Conservation (phyloP, 768 basidiomycete species). For the Mycena latifolia region DNA sequence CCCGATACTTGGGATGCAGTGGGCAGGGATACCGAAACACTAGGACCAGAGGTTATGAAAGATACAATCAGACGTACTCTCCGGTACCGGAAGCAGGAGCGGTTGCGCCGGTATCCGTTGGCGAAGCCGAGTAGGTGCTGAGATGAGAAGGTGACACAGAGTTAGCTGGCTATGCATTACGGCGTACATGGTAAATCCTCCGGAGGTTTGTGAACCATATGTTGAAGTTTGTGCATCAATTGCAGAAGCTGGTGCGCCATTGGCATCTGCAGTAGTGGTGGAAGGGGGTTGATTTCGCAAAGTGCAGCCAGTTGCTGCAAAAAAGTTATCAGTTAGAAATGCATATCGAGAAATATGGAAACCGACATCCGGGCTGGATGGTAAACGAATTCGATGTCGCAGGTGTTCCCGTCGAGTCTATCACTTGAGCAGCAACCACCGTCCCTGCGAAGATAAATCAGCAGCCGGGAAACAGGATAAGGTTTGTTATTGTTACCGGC, state of each 20-base stretch:
- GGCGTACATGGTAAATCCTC: background rate
- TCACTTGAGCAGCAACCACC: constrained; percentile 10
- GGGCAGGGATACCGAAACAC: too few species aligned
- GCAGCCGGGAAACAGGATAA: background rate
- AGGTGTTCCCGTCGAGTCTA: constrained; percentile 17
- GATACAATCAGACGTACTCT: too few species aligned
- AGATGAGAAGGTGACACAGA: background rate
- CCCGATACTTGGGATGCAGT: too few species aligned
- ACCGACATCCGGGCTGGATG: constrained; percentile 17
- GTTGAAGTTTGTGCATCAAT: too few species aligned
- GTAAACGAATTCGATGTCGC: constrained; percentile 3
- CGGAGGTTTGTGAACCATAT: background rate
- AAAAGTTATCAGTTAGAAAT: background rate
- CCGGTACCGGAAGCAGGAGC: too few species aligned
- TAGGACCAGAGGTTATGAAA: too few species aligned
- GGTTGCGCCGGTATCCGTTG: background rate
- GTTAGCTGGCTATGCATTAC: background rate
- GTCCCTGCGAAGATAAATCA: constrained; percentile 9
- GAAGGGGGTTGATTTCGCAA: background rate
- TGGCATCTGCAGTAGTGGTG: too few species aligned
- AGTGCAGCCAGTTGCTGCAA: constrained; percentile 18
- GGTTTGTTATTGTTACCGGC: constrained; percentile 5
- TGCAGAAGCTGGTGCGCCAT: too few species aligned
- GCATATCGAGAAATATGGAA: too few species aligned
- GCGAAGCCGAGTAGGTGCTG: background rate